phyloP scores from a whole-genome alignment of 805 yeast species.

The Cephaloascus fragrans region DNA sequence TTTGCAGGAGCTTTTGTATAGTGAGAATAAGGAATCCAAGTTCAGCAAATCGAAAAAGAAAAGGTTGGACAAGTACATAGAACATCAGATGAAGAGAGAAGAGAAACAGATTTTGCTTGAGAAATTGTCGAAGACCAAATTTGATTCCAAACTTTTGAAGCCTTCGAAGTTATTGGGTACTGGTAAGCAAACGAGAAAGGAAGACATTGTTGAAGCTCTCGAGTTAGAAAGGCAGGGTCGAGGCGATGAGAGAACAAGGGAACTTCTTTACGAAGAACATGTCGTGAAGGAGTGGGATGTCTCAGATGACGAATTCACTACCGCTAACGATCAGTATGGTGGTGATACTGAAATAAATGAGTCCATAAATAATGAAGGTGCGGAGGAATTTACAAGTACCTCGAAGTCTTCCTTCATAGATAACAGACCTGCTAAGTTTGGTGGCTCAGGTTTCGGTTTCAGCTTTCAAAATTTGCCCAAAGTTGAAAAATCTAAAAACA shows the following conservation, averaged over 20 bases:
- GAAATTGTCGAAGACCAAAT: conserved; percentile 55
- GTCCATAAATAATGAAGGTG: conserved; percentile 4
- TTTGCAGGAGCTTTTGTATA: conserved; percentile 45
- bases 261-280: conserved; percentile 61
- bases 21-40: conserved; percentile 57
- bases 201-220: conserved; percentile 67
- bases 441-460: conserved; percentile 61
- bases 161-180: conserved; percentile 75
- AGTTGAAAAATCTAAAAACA: conserved; percentile 24
- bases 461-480: conserved; percentile 51
- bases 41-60: conserved; percentile 62
- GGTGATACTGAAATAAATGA: conserved; percentile 8
- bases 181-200: conserved; percentile 58
- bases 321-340: conserved; percentile 12
- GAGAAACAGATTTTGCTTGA: conserved; percentile 72
- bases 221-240: conserved; percentile 65
- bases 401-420: conserved; percentile 47
- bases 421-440: conserved; percentile 51
- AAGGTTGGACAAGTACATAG: conserved; percentile 84
- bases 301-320: conserved; percentile 9
- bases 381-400: conserved; percentile 20
- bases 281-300: conserved; percentile 51
- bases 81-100: conserved; percentile 80
- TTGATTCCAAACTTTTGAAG: conserved; percentile 62
- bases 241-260: conserved; percentile 49